Evolutionary conservation across 352 stramenopile species (phyloP).

Genomic region (Phytophthora colocasiae): DNA sequence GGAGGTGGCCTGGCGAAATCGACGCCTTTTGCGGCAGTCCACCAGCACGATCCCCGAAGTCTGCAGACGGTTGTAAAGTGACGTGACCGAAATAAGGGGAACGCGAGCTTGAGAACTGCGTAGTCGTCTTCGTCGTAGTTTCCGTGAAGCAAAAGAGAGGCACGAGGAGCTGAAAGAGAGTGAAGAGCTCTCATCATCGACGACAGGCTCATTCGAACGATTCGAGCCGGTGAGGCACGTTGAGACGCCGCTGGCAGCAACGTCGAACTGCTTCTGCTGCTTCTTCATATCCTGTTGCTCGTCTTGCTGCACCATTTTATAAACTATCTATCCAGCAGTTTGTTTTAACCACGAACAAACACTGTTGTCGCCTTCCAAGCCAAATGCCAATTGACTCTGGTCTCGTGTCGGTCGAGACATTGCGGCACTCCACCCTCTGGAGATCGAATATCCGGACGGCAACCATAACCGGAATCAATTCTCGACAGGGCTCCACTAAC

Average conservation of each 20-base stretch:
- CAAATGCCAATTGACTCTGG: conserved; percentile 42
- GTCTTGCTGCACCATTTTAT: conserved; percentile 18
- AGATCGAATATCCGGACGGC: neutral
- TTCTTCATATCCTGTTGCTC: conserved; percentile 23
- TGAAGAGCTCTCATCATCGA: conserved; percentile 15
- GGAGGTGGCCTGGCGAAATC: conserved; percentile 61
- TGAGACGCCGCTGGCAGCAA: conserved; percentile 28
- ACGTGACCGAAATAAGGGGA: conserved; percentile 64
- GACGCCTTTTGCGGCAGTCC: conserved; percentile 62
- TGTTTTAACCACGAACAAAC: conserved; percentile 1
- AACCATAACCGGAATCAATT: conserved; percentile 12
- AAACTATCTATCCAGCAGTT: conserved; percentile 5
- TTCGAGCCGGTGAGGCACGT: conserved; percentile 38
- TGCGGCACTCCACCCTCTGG: conserved; percentile 14
- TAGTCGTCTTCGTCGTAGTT: conserved; percentile 34
- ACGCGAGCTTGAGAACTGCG: conserved; percentile 43
- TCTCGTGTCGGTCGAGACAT: conserved; percentile 9
- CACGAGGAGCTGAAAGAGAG: conserved; percentile 28
- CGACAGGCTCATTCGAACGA: conserved; percentile 26
- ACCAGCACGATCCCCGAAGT: conserved; percentile 70
- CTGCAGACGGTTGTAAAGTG: conserved; percentile 82
- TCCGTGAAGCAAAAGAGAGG: conserved; percentile 36
- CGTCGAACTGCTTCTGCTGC: conserved; percentile 40
- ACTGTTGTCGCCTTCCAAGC: neutral
- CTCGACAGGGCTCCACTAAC: neutral